A percentile compares a stretch with the other conserved stretches of the same genome.
These are phyloP conservation scores for Lizanozyma gosingica DNA, from an alignment of 1,139 yeast genomes.

Conservation along the genomic window DNA sequence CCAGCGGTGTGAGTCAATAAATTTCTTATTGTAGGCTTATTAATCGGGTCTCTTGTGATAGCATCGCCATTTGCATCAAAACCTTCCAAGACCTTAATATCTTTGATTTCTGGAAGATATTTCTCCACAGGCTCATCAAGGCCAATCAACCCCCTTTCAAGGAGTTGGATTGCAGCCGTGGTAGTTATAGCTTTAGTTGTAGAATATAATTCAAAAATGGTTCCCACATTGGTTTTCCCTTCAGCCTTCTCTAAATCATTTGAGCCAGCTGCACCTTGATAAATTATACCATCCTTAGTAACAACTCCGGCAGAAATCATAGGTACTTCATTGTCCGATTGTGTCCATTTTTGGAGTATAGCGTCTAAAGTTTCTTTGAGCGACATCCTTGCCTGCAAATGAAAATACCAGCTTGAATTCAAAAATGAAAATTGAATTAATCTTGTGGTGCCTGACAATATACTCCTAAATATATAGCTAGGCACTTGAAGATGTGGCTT, in stretches of 20 bases:
- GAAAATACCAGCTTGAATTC: too few species aligned
- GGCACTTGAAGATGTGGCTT: too few species aligned
- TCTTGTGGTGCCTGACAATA: too few species aligned
- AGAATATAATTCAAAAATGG: constrained; percentile 1
- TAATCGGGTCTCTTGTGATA: constrained; percentile 7
- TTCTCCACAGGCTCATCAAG: constrained; percentile 14
- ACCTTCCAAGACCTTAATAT: constrained; percentile 8
- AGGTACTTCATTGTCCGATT: constrained; percentile 9
- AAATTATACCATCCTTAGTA: constrained; percentile 3
- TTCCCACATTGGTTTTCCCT: background rate
- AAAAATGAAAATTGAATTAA: too few species aligned
- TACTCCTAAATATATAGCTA: too few species aligned
- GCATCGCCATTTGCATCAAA: constrained; percentile 10
- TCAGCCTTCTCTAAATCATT: constrained; percentile 1
- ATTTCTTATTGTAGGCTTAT: constrained; percentile 10
- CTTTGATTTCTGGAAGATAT: constrained; percentile 11
- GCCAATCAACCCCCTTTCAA: constrained; percentile 13
- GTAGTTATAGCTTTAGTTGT: constrained; percentile 8
- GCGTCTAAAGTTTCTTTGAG: constrained; percentile 2
- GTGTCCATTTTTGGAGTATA: constrained; percentile 3
- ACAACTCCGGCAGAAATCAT: constrained; percentile 7
- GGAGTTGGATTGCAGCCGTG: constrained; percentile 13
- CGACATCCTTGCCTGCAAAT: background rate
- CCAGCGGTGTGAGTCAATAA: constrained; percentile 13
- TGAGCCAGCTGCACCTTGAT: constrained; percentile 5